Evolutionary conservation across 169 alveolate genomes (phyloP), one percentile per base, ranked within the genome.

Genomic region (Theileria luwenshuni): DNA sequence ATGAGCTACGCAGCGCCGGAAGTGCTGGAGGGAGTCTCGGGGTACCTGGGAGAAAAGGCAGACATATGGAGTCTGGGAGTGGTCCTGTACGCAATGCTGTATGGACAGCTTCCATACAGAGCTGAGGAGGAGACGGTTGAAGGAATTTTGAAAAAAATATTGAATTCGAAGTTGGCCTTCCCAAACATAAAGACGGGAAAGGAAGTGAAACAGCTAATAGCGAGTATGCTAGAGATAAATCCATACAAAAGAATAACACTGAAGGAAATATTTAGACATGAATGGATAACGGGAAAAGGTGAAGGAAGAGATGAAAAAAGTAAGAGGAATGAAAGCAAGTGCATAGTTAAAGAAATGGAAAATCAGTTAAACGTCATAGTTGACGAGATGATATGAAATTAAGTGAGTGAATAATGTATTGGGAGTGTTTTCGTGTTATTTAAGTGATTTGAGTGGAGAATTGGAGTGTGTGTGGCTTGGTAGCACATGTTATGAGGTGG

Each of bases 1-100:
- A 77, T 89, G 85, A 89, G 93, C 54, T 89, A 89, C 65, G 94
- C 91, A 17, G 93, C 94, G 8, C 94, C 94, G 23, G 94, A 90
- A 56, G 93, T 90, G 68, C 85, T 80, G 86, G 95, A 71, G 10
- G 84, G 93, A 74, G 74, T 69, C 21, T 75, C 81, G 30, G 79
- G 54, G 28, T 96, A 97, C 86, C 84, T 90, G 32, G 98, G 99
- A 6, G 89, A 93, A 17, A 91, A 95, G 83, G 99, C 96, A 45
- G 99, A 97, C 86, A 92, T 97, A 15, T 97, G 99, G 99, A 93
- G 98, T 42, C 90, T 96, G 63, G 99, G 99, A 2, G 97, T 97
- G n/a, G 94, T 97, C 28, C 83, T 97, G 64, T 97, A 93, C 86
- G 99, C 98, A 5, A 91, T 96, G 95, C 84, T 97, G 48, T 96